Base-by-base conservation (phyloP, 495 filamentous ascomycete genomes). In the Apodospora peruviana region DNA sequence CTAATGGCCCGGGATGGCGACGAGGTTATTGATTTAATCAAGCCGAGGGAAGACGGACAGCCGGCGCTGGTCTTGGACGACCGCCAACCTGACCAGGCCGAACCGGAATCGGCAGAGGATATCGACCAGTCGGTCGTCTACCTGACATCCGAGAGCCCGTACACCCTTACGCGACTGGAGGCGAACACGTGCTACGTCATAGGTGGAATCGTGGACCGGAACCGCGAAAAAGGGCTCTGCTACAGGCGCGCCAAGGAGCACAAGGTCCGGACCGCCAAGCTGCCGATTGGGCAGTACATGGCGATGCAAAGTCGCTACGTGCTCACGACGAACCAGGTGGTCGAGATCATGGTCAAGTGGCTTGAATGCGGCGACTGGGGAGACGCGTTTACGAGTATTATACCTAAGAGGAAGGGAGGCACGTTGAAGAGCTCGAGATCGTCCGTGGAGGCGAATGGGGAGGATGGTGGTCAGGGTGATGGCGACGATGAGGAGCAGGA, bases 281-380 rank as follows among this genome's bases (percentile, higher is more conserved):
- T 99, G 19, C 93, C 93, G 0, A 96, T 99, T 58, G 87, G 89
- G 2, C 81, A 97, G 16, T 97, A 86, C 55, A 84, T 99, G 74
- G 74, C 86, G 44, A 94, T 99, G 89, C 69, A 81, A 22, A 87
- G 83, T 49, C 81, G 93, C 12, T 78, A 80, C 48, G 85, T 99
- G 2, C 67, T 99, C 37, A 81, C 90, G 5, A 95, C 90, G 11
- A 97, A 97, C 59, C 93, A 99, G 59, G 93, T 99, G 0, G 76
- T 87, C 36, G 93, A 97, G 65, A 97, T 99, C 51, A 96, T 99
- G 87, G 61, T 93, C 23, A 80, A 82, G 50, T 99, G 93, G 88
- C 56, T 99, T 45, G 88, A 95, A 53, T 74, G 77, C 22, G 84
- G 86, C 0, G 85, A 97, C 62, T 99, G 93, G 93, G 89, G 84